phyloP scores from a whole-genome alignment of 2,329 filamentous ascomycete genomes.

The Botrytis hyacinthi region DNA sequence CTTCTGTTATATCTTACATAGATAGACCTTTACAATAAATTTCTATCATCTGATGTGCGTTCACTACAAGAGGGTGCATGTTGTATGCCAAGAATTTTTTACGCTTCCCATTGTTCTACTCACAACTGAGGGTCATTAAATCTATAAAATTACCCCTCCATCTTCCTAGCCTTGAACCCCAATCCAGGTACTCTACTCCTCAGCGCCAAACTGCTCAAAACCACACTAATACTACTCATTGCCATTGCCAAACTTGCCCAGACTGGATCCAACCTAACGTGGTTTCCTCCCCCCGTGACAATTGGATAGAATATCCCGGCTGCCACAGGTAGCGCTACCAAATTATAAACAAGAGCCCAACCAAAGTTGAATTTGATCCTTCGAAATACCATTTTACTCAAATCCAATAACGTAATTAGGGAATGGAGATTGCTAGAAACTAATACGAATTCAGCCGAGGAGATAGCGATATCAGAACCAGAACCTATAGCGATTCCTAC shows the following conservation, averaged over 20 bases:
- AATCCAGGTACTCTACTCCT: slow-evolving; percentile 41
- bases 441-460: slow-evolving; percentile 77
- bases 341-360: slow-evolving; percentile 67
- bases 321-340: slow-evolving; percentile 62
- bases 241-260: slow-evolving; percentile 95
- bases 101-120: background rate
- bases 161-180: slow-evolving; percentile 36
- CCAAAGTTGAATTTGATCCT: slow-evolving; percentile 66
- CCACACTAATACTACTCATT: slow-evolving; percentile 84
- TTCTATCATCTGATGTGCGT: background rate
- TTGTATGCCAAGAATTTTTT: background rate
- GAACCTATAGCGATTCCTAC: slow-evolving; percentile 80
- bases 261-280: slow-evolving; percentile 68
- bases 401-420: slow-evolving; percentile 57
- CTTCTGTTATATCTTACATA: background rate
- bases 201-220: slow-evolving; percentile 75
- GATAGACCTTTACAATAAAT: background rate
- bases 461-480: slow-evolving; percentile 79
- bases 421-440: slow-evolving; percentile 59
- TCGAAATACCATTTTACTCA: slow-evolving; percentile 60
- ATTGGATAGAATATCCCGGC: slow-evolving; percentile 64
- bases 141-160: background rate
- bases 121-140: background rate
- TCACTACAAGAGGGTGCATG: background rate
- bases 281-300: slow-evolving; percentile 45